Conservation (phyloP, 306 rosid genomes). For the Begonia fuchsioides region DNA sequence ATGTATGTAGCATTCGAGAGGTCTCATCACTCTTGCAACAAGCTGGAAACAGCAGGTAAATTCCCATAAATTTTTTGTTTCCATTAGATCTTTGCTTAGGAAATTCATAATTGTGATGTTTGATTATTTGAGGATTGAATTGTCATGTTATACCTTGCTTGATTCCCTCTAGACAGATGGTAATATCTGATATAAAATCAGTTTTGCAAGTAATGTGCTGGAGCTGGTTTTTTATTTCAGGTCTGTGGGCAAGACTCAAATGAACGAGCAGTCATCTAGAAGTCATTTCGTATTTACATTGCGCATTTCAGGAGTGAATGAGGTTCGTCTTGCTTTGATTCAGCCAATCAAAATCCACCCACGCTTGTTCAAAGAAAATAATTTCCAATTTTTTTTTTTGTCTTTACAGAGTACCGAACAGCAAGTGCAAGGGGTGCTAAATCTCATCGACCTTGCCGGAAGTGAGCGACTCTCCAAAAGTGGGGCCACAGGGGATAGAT, state of each 20-base stretch:
- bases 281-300: slow-evolving; percentile 88
- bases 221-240: slow-evolving; percentile 21
- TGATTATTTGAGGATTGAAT: too few relatives aligned
- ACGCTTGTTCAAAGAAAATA: too few relatives aligned
- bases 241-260: slow-evolving; percentile 90
- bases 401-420: slow-evolving; percentile 50
- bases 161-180: too few relatives aligned
- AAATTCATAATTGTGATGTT: too few relatives aligned
- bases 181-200: too few relatives aligned
- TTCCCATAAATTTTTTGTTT: too few relatives aligned
- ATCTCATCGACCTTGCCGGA: slow-evolving; percentile 89
- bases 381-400: not conserved
- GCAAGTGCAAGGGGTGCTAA: slow-evolving; percentile 90
- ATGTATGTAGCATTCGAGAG: slow-evolving; percentile 68
- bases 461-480: slow-evolving; percentile 90
- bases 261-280: slow-evolving; percentile 96
- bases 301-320: slow-evolving; percentile 77
- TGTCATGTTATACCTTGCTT: not conserved
- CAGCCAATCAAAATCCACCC: too few relatives aligned
- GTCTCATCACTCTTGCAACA: slow-evolving; percentile 73
- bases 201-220: not conserved
- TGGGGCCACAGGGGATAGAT: slow-evolving; percentile 88
- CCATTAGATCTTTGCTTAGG: too few relatives aligned
- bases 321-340: slow-evolving; percentile 28
- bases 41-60: slow-evolving; percentile 84